A percentile compares a stretch with the other conserved stretches of the same genome.
phyloP scores from a whole-genome alignment of 176 grass and related monocot genomes.

The Oryza officinalis region DNA sequence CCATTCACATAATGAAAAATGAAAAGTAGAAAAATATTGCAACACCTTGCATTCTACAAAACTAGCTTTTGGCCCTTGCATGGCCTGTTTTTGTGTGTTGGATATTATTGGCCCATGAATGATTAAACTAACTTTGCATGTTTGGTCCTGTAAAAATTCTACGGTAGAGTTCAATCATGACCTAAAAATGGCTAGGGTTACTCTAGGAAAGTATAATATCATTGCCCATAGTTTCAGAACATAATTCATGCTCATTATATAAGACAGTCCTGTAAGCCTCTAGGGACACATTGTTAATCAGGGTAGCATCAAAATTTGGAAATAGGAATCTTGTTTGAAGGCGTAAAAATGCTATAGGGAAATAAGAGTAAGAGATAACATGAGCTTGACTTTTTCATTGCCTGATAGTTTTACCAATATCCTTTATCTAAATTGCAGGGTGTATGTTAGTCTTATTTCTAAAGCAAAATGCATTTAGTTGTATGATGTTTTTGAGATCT shows the following conservation, averaged over 20 bases:
- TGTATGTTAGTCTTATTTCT: conserved; percentile 8
- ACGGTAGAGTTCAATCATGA: neutral
- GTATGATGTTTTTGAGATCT: neutral
- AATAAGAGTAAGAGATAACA: neutral
- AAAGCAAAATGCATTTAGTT: neutral
- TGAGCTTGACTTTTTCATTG: neutral
- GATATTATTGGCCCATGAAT: neutral
- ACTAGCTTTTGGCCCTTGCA: neutral
- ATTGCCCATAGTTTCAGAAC: neutral
- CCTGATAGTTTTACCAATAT: neutral
- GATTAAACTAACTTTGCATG: neutral
- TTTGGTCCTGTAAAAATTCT: neutral
- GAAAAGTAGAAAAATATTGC: neutral
- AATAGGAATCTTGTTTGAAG: neutral
- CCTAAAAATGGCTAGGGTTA: neutral
- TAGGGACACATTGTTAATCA: neutral
- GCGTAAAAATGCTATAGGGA: neutral
- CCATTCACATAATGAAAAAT: neutral
- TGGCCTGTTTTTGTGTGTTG: neutral
- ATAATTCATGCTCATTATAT: neutral
- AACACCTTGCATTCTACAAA: neutral
- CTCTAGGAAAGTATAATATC: neutral
- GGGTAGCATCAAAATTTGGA: neutral
- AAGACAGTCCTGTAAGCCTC: neutral
- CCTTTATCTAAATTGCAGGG: neutral